phyloP scores from a whole-genome alignment of 805 yeast species.

The Kazachstania psychrophila region DNA sequence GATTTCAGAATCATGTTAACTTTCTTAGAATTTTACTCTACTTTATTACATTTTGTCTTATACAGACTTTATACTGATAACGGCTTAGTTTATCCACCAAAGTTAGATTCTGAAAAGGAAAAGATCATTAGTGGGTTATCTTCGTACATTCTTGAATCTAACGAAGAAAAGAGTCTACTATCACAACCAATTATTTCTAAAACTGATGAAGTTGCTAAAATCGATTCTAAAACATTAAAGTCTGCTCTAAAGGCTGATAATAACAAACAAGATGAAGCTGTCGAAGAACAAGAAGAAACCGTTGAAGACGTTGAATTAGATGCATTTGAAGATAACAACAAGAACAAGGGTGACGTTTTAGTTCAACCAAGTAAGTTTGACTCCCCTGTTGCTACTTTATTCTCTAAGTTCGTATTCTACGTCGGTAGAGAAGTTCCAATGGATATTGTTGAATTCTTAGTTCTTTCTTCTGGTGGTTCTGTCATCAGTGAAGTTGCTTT shows the following conservation, averaged over 20 bases:
- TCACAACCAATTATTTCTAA: slow-evolving; percentile 7
- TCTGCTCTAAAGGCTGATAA: slow-evolving; percentile 42
- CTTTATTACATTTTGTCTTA: slow-evolving; percentile 78
- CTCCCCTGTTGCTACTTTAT: slow-evolving; percentile 55
- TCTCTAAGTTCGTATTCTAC: slow-evolving; percentile 68
- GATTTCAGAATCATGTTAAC: slow-evolving; percentile 97
- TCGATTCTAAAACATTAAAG: slow-evolving; percentile 40
- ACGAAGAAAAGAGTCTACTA: slow-evolving; percentile 26
- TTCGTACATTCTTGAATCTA: slow-evolving; percentile 63
- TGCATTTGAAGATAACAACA: slow-evolving; percentile 55
- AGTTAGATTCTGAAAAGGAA: slow-evolving; percentile 57
- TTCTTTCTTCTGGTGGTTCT: slow-evolving; percentile 78
- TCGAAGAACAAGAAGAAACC: slow-evolving; percentile 24
- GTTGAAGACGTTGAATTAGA: slow-evolving; percentile 51
- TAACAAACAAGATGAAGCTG: slow-evolving; percentile 30
- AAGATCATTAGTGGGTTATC: slow-evolving; percentile 87
- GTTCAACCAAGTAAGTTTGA: slow-evolving; percentile 58
- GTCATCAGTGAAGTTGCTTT: slow-evolving; percentile 79
- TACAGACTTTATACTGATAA: slow-evolving; percentile 79
- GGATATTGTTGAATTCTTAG: slow-evolving; percentile 80
- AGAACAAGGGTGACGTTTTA: slow-evolving; percentile 57
- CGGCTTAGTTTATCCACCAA: slow-evolving; percentile 86
- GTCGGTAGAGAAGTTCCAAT: slow-evolving; percentile 94
- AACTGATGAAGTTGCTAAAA: slow-evolving; percentile 24
- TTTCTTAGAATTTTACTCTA: slow-evolving; percentile 90